Conservation (phyloP, 225 moss, liverwort and hornwort genomes). For the Ulota crispa region DNA sequence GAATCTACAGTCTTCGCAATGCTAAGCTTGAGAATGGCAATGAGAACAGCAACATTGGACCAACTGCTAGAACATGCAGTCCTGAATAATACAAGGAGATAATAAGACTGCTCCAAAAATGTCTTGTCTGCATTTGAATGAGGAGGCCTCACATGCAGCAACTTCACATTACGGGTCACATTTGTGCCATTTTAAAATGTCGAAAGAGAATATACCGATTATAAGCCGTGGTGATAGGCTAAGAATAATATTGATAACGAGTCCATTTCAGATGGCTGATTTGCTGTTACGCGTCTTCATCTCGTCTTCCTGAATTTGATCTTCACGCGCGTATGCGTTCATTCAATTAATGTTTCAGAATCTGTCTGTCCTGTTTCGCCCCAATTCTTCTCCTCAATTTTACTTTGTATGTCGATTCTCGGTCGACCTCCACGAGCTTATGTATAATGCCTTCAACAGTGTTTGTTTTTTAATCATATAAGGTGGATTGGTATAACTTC, state of each 20-base stretch:
- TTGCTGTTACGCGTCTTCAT: constrained; percentile 1
- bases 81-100: constrained; percentile 28
- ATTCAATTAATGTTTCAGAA: constrained; percentile 32
- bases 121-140: constrained; percentile 16
- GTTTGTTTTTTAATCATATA: neutral
- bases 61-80: constrained; percentile 10
- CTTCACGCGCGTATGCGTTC: neutral
- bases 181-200: constrained; percentile 34
- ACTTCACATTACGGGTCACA: constrained; percentile 9
- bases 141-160: constrained; percentile 13
- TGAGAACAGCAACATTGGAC: constrained; percentile 27
- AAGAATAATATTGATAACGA: constrained; percentile 29
- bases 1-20: neutral
- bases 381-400: constrained; percentile 11
- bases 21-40: constrained; percentile 13
- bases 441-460: neutral
- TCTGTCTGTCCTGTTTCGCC: neutral
- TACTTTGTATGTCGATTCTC: constrained; percentile 8
- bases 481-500: constrained; percentile 10
- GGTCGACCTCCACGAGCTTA: neutral
- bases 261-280: neutral
- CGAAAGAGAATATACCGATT: constrained; percentile 10
- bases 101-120: constrained; percentile 14
- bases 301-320: constrained; percentile 13
- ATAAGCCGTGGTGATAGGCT: constrained; percentile 27